phyloP scores from a whole-genome alignment of 2,329 filamentous ascomycete species.

The Cordyceps cateniannulata region DNA sequence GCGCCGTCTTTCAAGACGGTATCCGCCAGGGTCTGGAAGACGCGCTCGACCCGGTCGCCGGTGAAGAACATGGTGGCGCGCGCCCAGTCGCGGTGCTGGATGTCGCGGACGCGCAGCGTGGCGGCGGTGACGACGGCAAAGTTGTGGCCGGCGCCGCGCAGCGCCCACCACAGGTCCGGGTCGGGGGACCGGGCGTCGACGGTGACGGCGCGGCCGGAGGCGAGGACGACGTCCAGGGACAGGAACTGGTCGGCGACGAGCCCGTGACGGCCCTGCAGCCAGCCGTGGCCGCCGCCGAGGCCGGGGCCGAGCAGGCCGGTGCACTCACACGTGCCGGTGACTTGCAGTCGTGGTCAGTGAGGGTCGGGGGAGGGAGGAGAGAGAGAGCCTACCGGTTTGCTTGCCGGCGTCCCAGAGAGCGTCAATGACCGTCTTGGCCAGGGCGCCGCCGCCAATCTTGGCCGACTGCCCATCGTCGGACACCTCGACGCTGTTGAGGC shows the following conservation, averaged over 20 bases:
- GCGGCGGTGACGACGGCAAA: slow-evolving; percentile 51
- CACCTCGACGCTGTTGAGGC: slow-evolving; percentile 37
- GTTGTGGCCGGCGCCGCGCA: slow-evolving; percentile 53
- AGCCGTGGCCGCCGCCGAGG: slow-evolving; percentile 52
- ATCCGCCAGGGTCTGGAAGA: slow-evolving; percentile 41
- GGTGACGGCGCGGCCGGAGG: slow-evolving; percentile 36
- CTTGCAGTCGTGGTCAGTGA: slow-evolving; percentile 21
- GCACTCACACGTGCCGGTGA: slow-evolving; percentile 47
- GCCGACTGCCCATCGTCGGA: slow-evolving; percentile 36
- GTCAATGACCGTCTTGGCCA: slow-evolving; percentile 39
- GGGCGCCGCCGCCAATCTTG: slow-evolving; percentile 42
- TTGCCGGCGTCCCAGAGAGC: slow-evolving; percentile 44
- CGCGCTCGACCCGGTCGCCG: slow-evolving; percentile 41
- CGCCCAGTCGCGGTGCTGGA: slow-evolving; percentile 32
- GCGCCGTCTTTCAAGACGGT: slow-evolving; percentile 35
- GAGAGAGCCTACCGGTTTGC: slow-evolving; percentile 34
- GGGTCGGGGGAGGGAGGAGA: neutral
- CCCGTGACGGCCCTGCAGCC: slow-evolving; percentile 46
- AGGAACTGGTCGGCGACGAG: slow-evolving; percentile 47
- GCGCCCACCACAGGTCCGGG: slow-evolving; percentile 51
- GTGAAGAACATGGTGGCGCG: slow-evolving; percentile 38
- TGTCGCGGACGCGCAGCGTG: slow-evolving; percentile 42
- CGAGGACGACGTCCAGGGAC: slow-evolving; percentile 44
- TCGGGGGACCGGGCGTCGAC: slow-evolving; percentile 38
- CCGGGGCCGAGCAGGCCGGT: slow-evolving; percentile 42